These are phyloP conservation scores for Talaromyces sp. DNA, from an alignment of 2,329 filamentous ascomycete species.

Conservation along the genomic window DNA sequence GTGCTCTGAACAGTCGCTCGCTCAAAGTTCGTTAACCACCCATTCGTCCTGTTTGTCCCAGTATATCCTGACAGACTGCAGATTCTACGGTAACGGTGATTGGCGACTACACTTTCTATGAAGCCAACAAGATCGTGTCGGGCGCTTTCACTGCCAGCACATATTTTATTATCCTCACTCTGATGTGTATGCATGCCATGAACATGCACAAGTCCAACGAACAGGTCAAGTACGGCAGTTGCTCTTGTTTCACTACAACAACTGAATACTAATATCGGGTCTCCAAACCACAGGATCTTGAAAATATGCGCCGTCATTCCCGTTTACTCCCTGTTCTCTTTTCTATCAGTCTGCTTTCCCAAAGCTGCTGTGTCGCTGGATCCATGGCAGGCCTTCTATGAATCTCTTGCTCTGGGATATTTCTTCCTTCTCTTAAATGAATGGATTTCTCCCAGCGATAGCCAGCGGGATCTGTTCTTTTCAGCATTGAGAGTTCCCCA, in stretches of 20 bases:
- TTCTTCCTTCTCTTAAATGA: conserved; percentile 44
- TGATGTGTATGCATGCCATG: neutral
- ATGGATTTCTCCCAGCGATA: conserved; percentile 32
- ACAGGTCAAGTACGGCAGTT: neutral
- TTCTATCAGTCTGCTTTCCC: conserved; percentile 34
- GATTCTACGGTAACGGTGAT: neutral
- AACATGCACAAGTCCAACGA: neutral
- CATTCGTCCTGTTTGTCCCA: neutral
- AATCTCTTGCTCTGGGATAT: conserved; percentile 37
- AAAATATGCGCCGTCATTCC: conserved; percentile 39
- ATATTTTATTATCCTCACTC: neutral
- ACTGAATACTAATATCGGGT: neutral
- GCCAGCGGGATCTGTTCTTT: conserved; percentile 33
- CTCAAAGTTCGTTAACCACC: neutral
- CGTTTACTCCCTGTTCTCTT: conserved; percentile 35
- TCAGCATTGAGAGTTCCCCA: conserved; percentile 26
- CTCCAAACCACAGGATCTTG: conserved; percentile 29
- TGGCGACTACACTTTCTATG: neutral
- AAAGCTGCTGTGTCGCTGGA: conserved; percentile 35
- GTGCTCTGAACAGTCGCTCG: neutral
- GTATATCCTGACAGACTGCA: neutral
- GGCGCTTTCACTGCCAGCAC: neutral
- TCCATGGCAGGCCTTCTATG: conserved; percentile 34
- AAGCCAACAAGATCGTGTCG: neutral
- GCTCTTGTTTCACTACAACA: neutral